Percentiles rank a stretch among this genome's conserved stretches.
These are phyloP conservation scores for Cutaneotrichosporon mucoides DNA, from an alignment of 1,284 basidiomycete species.

Conservation along the genomic window DNA sequence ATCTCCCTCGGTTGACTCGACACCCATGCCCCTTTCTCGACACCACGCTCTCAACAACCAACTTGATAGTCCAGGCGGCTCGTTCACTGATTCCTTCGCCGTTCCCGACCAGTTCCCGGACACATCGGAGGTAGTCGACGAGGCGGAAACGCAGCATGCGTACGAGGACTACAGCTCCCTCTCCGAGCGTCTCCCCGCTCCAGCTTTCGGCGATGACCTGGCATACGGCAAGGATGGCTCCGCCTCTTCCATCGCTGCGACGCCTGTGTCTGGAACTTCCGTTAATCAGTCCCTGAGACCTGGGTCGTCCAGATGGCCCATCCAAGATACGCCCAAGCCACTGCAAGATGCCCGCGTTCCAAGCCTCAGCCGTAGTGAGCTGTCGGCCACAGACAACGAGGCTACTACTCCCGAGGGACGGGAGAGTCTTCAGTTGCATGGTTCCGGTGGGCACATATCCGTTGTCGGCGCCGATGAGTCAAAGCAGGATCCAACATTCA, in stretches of 20 bases:
- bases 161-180: neutral
- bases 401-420: conserved; percentile 43
- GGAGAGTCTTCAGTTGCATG: neutral
- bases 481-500: neutral
- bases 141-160: neutral
- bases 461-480: neutral
- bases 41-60: neutral
- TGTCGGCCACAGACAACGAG: conserved; percentile 33
- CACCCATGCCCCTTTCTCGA: neutral
- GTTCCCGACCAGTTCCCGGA: too few species aligned
- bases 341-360: conserved; percentile 23
- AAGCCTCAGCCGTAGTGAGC: conserved; percentile 41
- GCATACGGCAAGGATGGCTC: too few species aligned
- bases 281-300: neutral
- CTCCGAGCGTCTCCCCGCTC: neutral
- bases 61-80: neutral
- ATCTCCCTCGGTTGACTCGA: neutral
- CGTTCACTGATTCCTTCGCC: neutral
- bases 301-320: neutral
- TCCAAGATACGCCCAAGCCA: neutral
- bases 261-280: too few species aligned
- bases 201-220: neutral
- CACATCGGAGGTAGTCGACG: neutral
- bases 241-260: too few species aligned
- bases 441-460: neutral